Evolutionary conservation across 495 filamentous ascomycete genomes (phyloP), one percentile per base, ranked within the genome.

Genomic region (Penicillium paxilli): DNA sequence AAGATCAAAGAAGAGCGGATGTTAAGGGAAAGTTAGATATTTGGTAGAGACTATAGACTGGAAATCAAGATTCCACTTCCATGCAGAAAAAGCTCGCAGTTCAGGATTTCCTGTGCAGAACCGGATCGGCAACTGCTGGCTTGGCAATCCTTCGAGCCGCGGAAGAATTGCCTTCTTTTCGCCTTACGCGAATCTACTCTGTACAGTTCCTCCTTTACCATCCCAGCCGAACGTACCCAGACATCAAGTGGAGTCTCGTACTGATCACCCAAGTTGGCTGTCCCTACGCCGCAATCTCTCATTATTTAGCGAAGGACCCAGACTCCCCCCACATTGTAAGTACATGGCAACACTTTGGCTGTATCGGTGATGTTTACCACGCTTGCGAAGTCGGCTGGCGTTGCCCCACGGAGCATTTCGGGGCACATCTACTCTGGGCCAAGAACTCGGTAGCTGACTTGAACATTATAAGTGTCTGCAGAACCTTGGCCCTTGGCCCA

Each of bases 341-440:
- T 22, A 19, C 40, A 28, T 51, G 37, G 45, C 14, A 35, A 35
- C 33, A 25, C 5, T 17, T 20, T 16, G 16, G 26, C 32, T 48
- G 25, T 28, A n/a, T n/a, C n/a, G n/a, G n/a, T n/a, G n/a, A n/a
- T n/a, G n/a, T n/a, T n/a, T n/a, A n/a, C 5, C 8, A 19, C 20
- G 41, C 16, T 35, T 45, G 50, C 50, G 50, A 52, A 24, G 41
- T 52, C 50, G 50, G 50, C 30, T 52, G 35, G 35, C n/a, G 37
- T 8, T 35, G 50, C 40, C 49, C 50, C 50, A 52, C 50, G 50
- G 50, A 52, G 38, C 41, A 3, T 46, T 52, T 30, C 50, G 41
- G 50, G 12, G 10, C 9, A 14, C 9, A 14, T 22, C 4, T 9
- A 23, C 11, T 9, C 16, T 16, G 30, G 20, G 16, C 21, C 19